Percentiles rank a stretch among this genome's conserved stretches.
phyloP scores from a whole-genome alignment of 257 asterid genomes.

The Fraxinus americana region DNA sequence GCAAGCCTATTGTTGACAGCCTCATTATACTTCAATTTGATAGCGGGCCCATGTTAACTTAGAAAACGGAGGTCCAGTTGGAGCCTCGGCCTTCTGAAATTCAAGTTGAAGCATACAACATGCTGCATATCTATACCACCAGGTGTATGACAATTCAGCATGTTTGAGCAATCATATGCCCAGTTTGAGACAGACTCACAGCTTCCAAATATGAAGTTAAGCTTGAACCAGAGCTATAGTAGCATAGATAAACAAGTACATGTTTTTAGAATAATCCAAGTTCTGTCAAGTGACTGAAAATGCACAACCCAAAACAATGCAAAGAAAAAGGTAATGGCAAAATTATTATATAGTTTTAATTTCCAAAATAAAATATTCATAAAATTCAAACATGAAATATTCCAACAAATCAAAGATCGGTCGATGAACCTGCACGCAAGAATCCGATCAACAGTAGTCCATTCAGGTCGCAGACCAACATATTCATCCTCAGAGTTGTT shows the following conservation, averaged over 20 bases:
- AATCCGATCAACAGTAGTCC: conserved; percentile 95
- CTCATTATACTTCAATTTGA: not conserved
- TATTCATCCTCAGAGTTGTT: conserved; percentile 73
- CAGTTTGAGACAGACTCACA: not conserved
- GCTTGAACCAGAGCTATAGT: not conserved
- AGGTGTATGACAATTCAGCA: too few species aligned
- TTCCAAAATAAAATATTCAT: not conserved
- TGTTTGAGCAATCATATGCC: not conserved
- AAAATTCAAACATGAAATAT: not conserved
- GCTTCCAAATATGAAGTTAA: not conserved
- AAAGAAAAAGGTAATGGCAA: not conserved
- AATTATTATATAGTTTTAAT: not conserved
- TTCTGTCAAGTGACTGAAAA: conserved; percentile 3
- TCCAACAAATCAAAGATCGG: not conserved
- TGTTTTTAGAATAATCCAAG: conserved; percentile 2
- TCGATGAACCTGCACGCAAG: conserved; percentile 76
- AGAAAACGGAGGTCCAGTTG: not conserved
- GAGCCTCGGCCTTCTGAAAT: not conserved
- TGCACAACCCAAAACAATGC: not conserved
- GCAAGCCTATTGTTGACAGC: not conserved
- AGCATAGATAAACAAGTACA: conserved; percentile 5
- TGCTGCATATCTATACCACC: conserved; percentile 7
- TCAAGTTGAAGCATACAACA: not conserved
- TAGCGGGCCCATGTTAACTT: not conserved
- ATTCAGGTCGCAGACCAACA: conserved; percentile 84